Base-by-base conservation (phyloP, 768 basidiomycete genomes). In the Antrodiella citrinella region DNA sequence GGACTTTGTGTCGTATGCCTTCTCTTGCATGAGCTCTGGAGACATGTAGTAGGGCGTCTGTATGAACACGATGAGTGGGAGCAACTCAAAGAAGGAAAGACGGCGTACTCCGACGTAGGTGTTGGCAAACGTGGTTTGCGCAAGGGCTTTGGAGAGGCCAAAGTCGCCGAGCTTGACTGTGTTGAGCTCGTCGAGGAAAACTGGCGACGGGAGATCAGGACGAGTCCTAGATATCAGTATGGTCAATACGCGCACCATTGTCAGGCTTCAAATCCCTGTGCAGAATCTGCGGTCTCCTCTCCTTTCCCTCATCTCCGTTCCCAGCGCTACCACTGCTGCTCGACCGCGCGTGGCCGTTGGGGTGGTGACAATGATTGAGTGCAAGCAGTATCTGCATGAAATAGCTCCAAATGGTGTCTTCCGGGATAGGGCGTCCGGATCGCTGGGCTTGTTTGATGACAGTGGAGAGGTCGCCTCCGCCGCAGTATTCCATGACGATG, bases 21-120 rank as follows among this genome's bases (percentile, higher is more conserved):
- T 93, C 64, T 98, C 95, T 70, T 90, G 91, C 80, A 97, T 91
- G 26, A 98, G 77, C 66, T 99, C 95, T 0, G 96, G 96, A 1
- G 93, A 96, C 96, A 99, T 98, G 71, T 99, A 98, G 64, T 98
- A 94, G 2, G 96, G 96, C 2, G 96, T 99, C 93, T 97, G 59
- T n/a, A 13, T 18, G 19, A 9, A 30, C 26, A 44, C 9, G 44
- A 18, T 26, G 22, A 2, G 4, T 20, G 12, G 13, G 22, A 21
- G 30, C 21, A 10, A 19, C 12, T 21, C 21, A 43, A 24, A 42
- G 22, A 26, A 19, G 35, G 48, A 4, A 13, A 10, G 35, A 18
- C 13, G 3, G 72, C 89, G 54, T 63, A 97, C 93, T 53, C 96
- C 95, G 55, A 98, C 96, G 52, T 97, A 99, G 26, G 96, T 99